phyloP scores from a whole-genome alignment of 352 stramenopile genomes.

The Globisporangium orthogonon region DNA sequence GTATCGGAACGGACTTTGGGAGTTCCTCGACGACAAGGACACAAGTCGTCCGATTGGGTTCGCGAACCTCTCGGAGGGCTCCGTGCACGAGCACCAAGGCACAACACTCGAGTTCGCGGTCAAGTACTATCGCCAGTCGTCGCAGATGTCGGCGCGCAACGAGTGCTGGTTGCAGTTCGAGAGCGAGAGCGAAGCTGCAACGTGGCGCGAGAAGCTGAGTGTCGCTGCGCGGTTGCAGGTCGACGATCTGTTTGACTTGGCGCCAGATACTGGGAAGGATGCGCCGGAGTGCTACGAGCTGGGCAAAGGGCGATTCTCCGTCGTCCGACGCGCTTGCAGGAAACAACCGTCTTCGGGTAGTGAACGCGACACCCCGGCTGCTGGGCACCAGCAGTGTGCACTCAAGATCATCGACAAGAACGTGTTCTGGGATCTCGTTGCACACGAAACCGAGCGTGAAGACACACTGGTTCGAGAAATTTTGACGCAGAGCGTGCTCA shows the following conservation, averaged over 20 bases:
- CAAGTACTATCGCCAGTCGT: conserved; percentile 50
- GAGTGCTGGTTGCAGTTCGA: conserved; percentile 68
- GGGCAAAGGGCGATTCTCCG: conserved; percentile 75
- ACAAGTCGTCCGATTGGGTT: conserved; percentile 58
- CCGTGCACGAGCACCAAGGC: conserved; percentile 41
- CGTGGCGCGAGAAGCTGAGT: conserved; percentile 35
- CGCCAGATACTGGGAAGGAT: conserved; percentile 28
- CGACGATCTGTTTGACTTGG: conserved; percentile 65
- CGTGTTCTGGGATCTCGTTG: conserved; percentile 84
- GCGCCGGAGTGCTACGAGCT: conserved; percentile 53
- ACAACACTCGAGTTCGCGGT: conserved; percentile 47
- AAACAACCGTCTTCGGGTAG: conserved; percentile 10
- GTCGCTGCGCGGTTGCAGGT: conserved; percentile 37
- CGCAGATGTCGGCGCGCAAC: conserved; percentile 33
- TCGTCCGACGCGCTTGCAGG: conserved; percentile 51
- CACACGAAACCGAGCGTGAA: conserved; percentile 81
- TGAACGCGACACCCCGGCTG: not conserved
- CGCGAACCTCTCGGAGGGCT: conserved; percentile 70
- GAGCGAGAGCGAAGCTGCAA: conserved; percentile 26
- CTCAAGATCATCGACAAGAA: conserved; percentile 94
- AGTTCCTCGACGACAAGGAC: conserved; percentile 64
- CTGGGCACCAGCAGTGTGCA: conserved; percentile 36
- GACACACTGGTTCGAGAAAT: conserved; percentile 83
- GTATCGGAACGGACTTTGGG: conserved; percentile 68
- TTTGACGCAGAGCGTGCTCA: conserved; percentile 73